A percentile compares a stretch with the other conserved stretches of the same genome.
Conservation (phyloP, 2,329 filamentous ascomycete genomes). For the Epichloe brachyelytri region DNA sequence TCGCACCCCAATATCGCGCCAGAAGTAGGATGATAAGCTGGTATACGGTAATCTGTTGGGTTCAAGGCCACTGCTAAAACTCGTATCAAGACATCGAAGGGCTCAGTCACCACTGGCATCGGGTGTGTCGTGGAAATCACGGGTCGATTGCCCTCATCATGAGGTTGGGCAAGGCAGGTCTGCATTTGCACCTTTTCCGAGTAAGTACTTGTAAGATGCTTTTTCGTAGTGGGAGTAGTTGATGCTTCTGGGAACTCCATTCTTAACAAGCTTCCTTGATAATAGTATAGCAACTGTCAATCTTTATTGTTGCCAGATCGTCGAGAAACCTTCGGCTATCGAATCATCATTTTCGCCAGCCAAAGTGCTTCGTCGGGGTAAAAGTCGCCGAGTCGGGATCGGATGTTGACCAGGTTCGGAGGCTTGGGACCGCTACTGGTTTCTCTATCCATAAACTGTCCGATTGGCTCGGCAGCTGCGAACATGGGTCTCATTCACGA, state of each 20-base stretch:
- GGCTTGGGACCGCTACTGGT: too few relatives aligned
- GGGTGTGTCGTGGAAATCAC: not conserved
- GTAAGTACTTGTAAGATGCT: not conserved
- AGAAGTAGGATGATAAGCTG: constrained; percentile 6
- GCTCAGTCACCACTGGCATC: not conserved
- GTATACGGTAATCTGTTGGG: constrained; percentile 17
- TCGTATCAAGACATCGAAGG: constrained; percentile 8
- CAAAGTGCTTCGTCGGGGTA: not conserved
- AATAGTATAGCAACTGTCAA: too few relatives aligned
- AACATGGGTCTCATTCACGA: too few relatives aligned
- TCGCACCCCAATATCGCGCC: constrained; percentile 12
- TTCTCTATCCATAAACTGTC: not conserved
- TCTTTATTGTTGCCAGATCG: not conserved
- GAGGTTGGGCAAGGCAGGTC: not conserved
- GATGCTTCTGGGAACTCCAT: too few relatives aligned
- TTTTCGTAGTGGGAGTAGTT: too few relatives aligned
- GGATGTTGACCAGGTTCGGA: not conserved
- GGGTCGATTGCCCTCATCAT: not conserved
- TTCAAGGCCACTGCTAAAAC: constrained; percentile 16
- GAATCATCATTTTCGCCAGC: too few relatives aligned
- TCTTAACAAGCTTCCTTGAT: too few relatives aligned
- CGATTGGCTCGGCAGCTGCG: not conserved
- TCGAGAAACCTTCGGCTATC: too few relatives aligned
- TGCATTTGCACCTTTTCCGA: not conserved
- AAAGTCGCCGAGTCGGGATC: not conserved